Percentiles rank a stretch among this genome's conserved stretches.
Evolutionary conservation across 2,329 filamentous ascomycete species (phyloP).

Genomic region (Penicillium capsulatum): DNA sequence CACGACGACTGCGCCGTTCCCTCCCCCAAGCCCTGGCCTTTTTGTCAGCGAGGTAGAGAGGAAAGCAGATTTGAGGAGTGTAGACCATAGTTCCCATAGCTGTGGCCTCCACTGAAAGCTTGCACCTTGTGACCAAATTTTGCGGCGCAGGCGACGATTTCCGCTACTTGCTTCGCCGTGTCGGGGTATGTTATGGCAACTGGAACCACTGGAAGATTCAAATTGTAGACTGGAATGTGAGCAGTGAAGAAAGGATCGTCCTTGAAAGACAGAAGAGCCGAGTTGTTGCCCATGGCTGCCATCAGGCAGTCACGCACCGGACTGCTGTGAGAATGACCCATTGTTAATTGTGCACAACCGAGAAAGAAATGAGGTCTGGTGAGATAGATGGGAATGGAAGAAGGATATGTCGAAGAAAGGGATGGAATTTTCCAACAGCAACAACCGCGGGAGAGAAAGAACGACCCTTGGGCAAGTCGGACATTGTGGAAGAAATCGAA

Average conservation of each 20-base stretch:
- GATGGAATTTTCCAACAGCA: not conserved
- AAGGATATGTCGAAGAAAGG: not conserved
- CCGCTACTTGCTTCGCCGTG: conserved; percentile 13
- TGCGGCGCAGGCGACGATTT: conserved; percentile 19
- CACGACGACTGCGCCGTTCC: conserved; percentile 30
- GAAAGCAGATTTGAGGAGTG: not conserved
- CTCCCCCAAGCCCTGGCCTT: conserved; percentile 31
- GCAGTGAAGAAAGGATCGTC: conserved; percentile 20
- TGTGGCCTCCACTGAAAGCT: conserved; percentile 22
- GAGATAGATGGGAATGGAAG: not conserved
- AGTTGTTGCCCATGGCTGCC: conserved; percentile 17
- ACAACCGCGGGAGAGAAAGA: too few relatives aligned
- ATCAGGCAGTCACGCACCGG: conserved; percentile 20
- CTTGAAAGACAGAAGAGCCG: conserved; percentile 14
- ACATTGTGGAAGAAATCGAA: too few relatives aligned
- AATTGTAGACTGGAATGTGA: conserved; percentile 22
- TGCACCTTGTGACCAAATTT: conserved; percentile 17
- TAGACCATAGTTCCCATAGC: conserved; percentile 42
- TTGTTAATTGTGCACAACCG: conserved; percentile 2
- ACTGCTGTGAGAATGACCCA: conserved; percentile 18
- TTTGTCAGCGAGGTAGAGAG: not conserved
- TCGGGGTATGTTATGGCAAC: conserved; percentile 17
- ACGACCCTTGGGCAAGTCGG: too few relatives aligned
- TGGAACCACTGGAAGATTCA: conserved; percentile 23
- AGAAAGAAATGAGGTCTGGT: not conserved